Conservation (phyloP, 1,139 yeast genomes). For the Pichia sp. region DNA sequence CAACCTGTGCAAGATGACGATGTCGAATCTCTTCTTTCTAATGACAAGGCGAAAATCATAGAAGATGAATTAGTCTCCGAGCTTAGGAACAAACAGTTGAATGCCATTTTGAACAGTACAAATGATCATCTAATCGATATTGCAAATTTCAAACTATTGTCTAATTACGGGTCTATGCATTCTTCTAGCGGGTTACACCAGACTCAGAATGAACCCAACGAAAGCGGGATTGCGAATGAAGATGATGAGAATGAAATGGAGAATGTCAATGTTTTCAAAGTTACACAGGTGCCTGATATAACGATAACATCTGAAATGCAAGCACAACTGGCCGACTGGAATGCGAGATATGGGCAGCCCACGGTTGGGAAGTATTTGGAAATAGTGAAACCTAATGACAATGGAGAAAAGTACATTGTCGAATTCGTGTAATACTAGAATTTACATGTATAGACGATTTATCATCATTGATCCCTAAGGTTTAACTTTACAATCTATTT, state of each 20-base stretch:
- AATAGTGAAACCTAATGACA: constrained; percentile 1
- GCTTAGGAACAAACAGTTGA: constrained; percentile 24
- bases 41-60: constrained; percentile 13
- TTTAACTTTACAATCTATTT: no score
- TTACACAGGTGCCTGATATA: constrained; percentile 3
- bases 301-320: constrained; percentile 14
- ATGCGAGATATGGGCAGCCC: constrained; percentile 7
- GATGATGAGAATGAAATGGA: constrained; percentile 2
- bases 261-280: constrained; percentile 5
- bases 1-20: constrained; percentile 21
- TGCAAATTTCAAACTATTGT: constrained; percentile 9
- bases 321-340: constrained; percentile 6
- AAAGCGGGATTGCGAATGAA: constrained; percentile 1
- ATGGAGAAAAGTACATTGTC: constrained; percentile 1
- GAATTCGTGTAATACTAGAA: constrained; percentile 8
- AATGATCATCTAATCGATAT: constrained; percentile 27
- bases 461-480: no score
- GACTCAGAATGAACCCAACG: background rate
- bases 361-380: constrained; percentile 7
- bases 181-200: no score
- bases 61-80: constrained; percentile 21
- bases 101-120: constrained; percentile 25
- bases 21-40: constrained; percentile 21
- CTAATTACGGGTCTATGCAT: constrained; percentile 4
- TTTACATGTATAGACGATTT: no score